phyloP scores from a whole-genome alignment of 495 filamentous ascomycete species.

The Daldinia grandis region DNA sequence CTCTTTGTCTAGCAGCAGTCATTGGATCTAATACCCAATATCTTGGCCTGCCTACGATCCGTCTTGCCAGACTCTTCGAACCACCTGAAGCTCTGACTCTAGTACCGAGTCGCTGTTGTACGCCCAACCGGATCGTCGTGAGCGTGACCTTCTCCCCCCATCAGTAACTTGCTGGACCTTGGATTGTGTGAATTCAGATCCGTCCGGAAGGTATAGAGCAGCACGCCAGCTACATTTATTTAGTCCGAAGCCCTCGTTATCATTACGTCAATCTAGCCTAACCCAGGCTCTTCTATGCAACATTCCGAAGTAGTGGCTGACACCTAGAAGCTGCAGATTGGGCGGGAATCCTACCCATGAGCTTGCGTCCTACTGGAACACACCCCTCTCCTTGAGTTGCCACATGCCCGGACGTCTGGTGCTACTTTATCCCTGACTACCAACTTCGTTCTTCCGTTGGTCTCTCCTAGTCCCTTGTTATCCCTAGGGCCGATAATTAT shows the following conservation, averaged over 20 bases:
- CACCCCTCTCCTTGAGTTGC: constrained; percentile 31
- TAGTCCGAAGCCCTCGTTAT: constrained; percentile 6
- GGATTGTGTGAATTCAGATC: constrained; percentile 23
- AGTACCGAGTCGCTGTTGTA: constrained; percentile 33
- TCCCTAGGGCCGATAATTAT: constrained; percentile 15
- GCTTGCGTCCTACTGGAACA: constrained; percentile 23
- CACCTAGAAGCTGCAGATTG: constrained; percentile 21
- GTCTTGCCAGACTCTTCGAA: constrained; percentile 26
- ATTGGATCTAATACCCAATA: constrained; percentile 23
- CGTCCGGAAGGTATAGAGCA: constrained; percentile 18
- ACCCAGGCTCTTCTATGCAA: constrained; percentile 25
- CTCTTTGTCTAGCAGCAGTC: neutral
- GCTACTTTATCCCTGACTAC: constrained; percentile 21
- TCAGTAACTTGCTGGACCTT: constrained; percentile 19
- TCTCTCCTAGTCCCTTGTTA: constrained; percentile 7
- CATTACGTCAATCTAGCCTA: constrained; percentile 11
- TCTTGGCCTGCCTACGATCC: constrained; percentile 14
- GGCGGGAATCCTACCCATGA: constrained; percentile 29
- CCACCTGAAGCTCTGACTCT: constrained; percentile 18
- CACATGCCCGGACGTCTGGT: constrained; percentile 24
- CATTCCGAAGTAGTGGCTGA: constrained; percentile 25
- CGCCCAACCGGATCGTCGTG: constrained; percentile 35
- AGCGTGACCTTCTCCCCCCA: constrained; percentile 28
- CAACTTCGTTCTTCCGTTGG: constrained; percentile 21
- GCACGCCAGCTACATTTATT: constrained; percentile 22